Conservation (phyloP, 2,329 filamentous ascomycete genomes). For the Sporothrix brunneoviolacea region DNA sequence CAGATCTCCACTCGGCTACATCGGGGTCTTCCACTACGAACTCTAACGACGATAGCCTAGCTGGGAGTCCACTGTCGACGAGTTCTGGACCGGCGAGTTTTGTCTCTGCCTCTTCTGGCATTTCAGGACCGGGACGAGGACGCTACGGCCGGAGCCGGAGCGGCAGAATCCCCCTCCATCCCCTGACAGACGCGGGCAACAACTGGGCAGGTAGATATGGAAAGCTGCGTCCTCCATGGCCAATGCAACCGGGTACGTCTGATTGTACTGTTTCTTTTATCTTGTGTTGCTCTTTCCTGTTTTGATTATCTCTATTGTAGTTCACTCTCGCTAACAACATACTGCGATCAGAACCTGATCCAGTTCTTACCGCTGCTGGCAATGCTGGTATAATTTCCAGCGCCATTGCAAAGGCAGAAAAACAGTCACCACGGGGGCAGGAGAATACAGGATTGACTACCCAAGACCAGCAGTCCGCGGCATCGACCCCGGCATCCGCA, state of each 20-base stretch:
- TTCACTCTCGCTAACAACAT: background rate
- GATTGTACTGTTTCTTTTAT: constrained; percentile 2
- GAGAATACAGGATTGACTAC: constrained; percentile 77
- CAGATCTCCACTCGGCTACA: constrained; percentile 26
- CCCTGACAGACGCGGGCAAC: constrained; percentile 52
- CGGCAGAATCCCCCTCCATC: constrained; percentile 55
- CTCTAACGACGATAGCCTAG: constrained; percentile 7
- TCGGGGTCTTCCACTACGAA: constrained; percentile 22
- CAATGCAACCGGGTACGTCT: constrained; percentile 7
- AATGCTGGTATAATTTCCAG: constrained; percentile 76
- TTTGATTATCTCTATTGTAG: too few relatives aligned
- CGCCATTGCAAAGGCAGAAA: constrained; percentile 84
- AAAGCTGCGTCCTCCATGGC: constrained; percentile 36
- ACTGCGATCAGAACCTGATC: background rate
- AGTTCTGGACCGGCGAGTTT: constrained; percentile 43
- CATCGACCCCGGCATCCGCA: constrained; percentile 62
- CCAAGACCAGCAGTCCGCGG: constrained; percentile 46
- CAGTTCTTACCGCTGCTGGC: constrained; percentile 26
- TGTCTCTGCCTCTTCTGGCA: constrained; percentile 56
- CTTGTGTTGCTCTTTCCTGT: background rate
- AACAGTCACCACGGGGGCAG: constrained; percentile 58
- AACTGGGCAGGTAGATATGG: constrained; percentile 46
- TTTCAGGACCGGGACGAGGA: constrained; percentile 79
- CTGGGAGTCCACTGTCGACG: constrained; percentile 9
- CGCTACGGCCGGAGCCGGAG: constrained; percentile 65